Percentiles rank a stretch among this genome's conserved stretches.
These are phyloP conservation scores for Paramecium sonneborni DNA, from an alignment of 73 alveolate genomes.

Conservation along the genomic window DNA sequence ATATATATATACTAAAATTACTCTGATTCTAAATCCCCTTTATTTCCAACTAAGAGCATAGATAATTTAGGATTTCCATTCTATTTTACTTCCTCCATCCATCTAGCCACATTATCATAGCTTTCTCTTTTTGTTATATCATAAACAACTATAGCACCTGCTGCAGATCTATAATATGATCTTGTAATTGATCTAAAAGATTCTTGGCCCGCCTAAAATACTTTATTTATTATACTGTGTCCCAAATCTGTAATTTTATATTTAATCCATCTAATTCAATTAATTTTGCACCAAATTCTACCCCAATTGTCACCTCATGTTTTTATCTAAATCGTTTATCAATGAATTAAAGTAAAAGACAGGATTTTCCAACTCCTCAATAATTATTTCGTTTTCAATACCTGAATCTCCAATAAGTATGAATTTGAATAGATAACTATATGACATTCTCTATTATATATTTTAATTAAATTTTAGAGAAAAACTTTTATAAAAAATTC, in stretches of 20 bases:
- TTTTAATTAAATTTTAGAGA: background rate
- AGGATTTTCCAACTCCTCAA: constrained; percentile 91
- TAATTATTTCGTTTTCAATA: background rate
- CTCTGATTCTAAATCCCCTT: constrained; percentile 10
- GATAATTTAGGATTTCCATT: constrained; percentile 72
- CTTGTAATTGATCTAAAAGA: constrained; percentile 65
- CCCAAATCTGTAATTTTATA: constrained; percentile 77
- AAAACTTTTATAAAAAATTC: background rate
- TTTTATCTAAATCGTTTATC: constrained; percentile 86
- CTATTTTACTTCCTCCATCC: constrained; percentile 72
- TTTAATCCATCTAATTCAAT: constrained; percentile 78
- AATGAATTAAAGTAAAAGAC: constrained; percentile 84
- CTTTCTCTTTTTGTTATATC: constrained; percentile 71
- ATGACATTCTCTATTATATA: constrained; percentile 40
- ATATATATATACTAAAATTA: background rate
- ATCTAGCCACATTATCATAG: constrained; percentile 68
- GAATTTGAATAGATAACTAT: constrained; percentile 81
- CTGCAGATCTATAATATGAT: constrained; percentile 69
- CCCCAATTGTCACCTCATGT: constrained; percentile 93
- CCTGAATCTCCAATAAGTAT: constrained; percentile 90
- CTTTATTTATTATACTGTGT: constrained; percentile 11
- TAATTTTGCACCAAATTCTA: constrained; percentile 93
- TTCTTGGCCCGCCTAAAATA: constrained; percentile 69
- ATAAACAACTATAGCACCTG: constrained; percentile 74
- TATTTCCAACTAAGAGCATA: constrained; percentile 42